A percentile compares a stretch with the other conserved stretches of the same genome.
phyloP scores from a whole-genome alignment of 495 filamentous ascomycete species.

The Penicillium steckii region DNA sequence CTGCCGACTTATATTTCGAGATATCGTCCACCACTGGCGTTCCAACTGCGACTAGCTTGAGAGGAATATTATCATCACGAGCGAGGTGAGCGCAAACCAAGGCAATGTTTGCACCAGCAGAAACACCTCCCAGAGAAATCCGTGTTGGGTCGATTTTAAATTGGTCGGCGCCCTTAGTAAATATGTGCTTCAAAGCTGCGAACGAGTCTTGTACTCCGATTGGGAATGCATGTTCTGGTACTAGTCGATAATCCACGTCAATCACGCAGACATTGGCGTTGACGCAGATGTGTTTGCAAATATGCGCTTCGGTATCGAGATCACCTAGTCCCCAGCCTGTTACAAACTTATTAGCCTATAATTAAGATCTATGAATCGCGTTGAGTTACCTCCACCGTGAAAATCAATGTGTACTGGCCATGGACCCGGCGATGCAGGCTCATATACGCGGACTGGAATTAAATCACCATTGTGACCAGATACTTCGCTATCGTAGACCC shows the following conservation, averaged over 20 bases:
- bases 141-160: constrained; percentile 44
- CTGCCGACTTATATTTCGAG: constrained; percentile 34
- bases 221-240: constrained; percentile 45
- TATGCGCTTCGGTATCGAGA: constrained; percentile 36
- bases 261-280: constrained; percentile 46
- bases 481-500: constrained; percentile 32
- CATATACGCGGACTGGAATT: constrained; percentile 43
- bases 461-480: constrained; percentile 39
- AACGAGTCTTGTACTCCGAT: constrained; percentile 49
- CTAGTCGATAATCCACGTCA: constrained; percentile 53
- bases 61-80: constrained; percentile 42
- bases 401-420: constrained; percentile 50
- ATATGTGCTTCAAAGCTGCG: constrained; percentile 33
- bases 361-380: no score
- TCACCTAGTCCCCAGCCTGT: constrained; percentile 50
- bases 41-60: constrained; percentile 39
- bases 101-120: constrained; percentile 47
- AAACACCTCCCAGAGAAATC: constrained; percentile 50
- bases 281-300: constrained; percentile 29
- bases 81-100: constrained; percentile 49
- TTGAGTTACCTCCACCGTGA: constrained; percentile 35
- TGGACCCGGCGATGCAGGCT: constrained; percentile 40
- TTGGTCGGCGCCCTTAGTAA: constrained; percentile 24
- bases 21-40: constrained; percentile 40
- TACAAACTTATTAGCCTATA: not conserved